Conservation (phyloP, 495 filamentous ascomycete species). For the Hypoxylon intermedium region DNA sequence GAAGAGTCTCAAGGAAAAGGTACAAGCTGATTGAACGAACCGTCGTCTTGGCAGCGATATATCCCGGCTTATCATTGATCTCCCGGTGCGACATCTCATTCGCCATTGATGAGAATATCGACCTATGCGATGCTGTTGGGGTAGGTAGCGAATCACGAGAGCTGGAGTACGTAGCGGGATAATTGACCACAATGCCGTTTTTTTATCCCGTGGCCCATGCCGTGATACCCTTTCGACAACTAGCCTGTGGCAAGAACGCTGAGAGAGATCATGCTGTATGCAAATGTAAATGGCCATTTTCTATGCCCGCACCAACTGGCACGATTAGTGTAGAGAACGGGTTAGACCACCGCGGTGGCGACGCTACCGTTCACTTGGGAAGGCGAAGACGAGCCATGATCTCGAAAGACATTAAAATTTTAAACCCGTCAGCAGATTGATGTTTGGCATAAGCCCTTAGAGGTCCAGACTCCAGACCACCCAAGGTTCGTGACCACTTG, state of each 20-base stretch:
- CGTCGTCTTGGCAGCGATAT: constrained; percentile 19
- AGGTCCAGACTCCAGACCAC: constrained; percentile 18
- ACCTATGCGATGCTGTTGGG: constrained; percentile 2
- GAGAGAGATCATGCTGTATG: constrained; percentile 5
- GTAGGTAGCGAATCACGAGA: constrained; percentile 25
- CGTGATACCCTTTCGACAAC: constrained; percentile 15
- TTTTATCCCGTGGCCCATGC: constrained; percentile 11
- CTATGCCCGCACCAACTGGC: constrained; percentile 4
- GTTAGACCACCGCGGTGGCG: constrained; percentile 12
- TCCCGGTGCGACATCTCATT: constrained; percentile 10
- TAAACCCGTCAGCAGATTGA: constrained; percentile 4
- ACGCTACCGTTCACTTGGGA: constrained; percentile 26
- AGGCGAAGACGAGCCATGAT: constrained; percentile 18
- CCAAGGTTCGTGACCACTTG: constrained; percentile 10
- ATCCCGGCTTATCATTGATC: constrained; percentile 14
- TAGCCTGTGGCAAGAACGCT: constrained; percentile 22
- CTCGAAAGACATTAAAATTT: not conserved
- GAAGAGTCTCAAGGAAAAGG: not conserved
- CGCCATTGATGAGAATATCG: constrained; percentile 21
- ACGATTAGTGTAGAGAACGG: constrained; percentile 1
- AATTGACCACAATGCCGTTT: constrained; percentile 18
- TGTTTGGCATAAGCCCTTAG: not conserved
- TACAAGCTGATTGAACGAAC: constrained; percentile 16
- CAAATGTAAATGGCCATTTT: constrained; percentile 2
- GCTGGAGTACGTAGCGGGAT: constrained; percentile 3